Evolutionary conservation across 2,329 filamentous ascomycete species (phyloP).

Genomic region (Plenodomus biglobosus): DNA sequence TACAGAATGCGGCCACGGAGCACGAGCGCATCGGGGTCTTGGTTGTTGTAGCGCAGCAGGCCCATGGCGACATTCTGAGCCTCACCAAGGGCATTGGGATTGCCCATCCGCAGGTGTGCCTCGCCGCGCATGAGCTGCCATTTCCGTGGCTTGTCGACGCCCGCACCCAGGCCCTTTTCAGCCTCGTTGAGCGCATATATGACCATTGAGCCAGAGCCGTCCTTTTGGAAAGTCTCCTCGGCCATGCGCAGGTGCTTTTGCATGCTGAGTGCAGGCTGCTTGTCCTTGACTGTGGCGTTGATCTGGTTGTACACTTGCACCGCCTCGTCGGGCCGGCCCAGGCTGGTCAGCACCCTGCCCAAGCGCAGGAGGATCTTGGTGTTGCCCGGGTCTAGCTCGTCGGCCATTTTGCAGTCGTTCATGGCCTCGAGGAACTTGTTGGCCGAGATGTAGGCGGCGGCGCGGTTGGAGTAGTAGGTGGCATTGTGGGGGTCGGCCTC

Average conservation of each 20-base stretch:
- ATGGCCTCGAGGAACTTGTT: conserved; percentile 77
- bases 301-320: conserved; percentile 80
- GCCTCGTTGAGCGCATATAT: conserved; percentile 90
- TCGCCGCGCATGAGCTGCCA: conserved; percentile 93
- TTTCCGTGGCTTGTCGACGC: conserved; percentile 81
- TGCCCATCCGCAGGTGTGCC: conserved; percentile 90
- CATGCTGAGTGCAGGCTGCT: conserved; percentile 81
- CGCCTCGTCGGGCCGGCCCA: conserved; percentile 86
- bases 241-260: conserved; percentile 77
- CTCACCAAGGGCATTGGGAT: conserved; percentile 83
- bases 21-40: conserved; percentile 91
- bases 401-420: conserved; percentile 81
- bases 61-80: conserved; percentile 91
- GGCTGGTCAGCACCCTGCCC: conserved; percentile 82
- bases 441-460: conserved; percentile 89
- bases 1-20: conserved; percentile 86
- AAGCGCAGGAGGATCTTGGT: conserved; percentile 85
- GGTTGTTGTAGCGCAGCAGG: conserved; percentile 79
- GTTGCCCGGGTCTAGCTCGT: conserved; percentile 81
- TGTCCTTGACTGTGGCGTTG: conserved; percentile 81
- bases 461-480: conserved; percentile 92
- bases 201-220: conserved; percentile 85
- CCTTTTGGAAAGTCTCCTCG: conserved; percentile 71
- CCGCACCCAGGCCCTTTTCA: conserved; percentile 72
- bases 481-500: conserved; percentile 81